Base-by-base conservation (phyloP, 768 basidiomycete species). In the Paxillus involutus region DNA sequence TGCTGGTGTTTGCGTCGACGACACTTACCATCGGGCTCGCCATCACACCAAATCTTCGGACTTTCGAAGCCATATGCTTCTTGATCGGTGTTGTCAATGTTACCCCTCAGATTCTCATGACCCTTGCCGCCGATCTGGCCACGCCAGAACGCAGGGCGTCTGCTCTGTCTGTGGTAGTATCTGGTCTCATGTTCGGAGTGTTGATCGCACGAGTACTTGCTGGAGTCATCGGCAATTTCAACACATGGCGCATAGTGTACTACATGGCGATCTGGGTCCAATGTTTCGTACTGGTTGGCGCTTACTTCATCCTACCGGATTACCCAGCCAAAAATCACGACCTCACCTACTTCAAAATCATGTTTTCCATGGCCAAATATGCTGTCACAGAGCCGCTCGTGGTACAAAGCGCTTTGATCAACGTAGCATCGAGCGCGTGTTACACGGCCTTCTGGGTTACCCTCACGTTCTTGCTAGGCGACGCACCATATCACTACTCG, bases 401-500 rank as follows among this genome's bases (percentile, higher is more conserved):
- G n/a, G 62, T 75, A 3, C 79, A 80, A 48, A 62, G 62, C 2
- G 40, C 56, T 4, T 47, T 63, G 41, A 63, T 69, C 29, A 65
- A 60, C 19, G 42, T 69, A n/a, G 66, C 64, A 4, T 66, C 65
- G 6, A 58, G 61, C 30, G 70, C 70, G 1, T 66, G 70, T 29
- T 71, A 64, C 57, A 57, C 70, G 9, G 69, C 62, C 40, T 73
- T 74, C 52, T 73, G 74, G 75, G 73, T 75, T 6, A 74, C 72
- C 13, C 61, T 78, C 53, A 79, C 79, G 0, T 80, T 80, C 60
- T 64, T 80, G n/a, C 64, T 80, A n/a, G 67, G 66, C 36, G 74
- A 64, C 26, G 32, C 70, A 0, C 77, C 78, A 0, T 80, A 77
- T 55, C 41, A 69, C 58, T 76, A 69, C 59, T 66, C 67, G 35